Evolutionary conservation across 2,329 filamentous ascomycete species (phyloP).

Genomic region (Harringtonia lauricola): DNA sequence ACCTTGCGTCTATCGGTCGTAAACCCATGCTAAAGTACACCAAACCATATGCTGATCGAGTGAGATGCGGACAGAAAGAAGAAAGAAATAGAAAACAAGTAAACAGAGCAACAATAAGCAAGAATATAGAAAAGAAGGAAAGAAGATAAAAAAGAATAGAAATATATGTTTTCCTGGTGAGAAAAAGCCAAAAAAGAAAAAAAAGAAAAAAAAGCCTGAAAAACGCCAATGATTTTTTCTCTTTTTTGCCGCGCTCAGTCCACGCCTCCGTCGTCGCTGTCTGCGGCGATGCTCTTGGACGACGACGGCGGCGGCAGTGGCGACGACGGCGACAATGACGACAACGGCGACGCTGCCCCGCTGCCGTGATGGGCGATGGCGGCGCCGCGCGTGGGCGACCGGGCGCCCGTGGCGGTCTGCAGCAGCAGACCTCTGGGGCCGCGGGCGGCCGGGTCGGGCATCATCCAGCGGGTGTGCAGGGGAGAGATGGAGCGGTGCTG

Average conservation of each 20-base stretch:
- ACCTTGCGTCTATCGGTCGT: too few species aligned
- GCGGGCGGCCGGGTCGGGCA: conserved; percentile 5
- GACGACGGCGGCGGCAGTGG: not conserved
- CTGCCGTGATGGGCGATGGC: too few species aligned
- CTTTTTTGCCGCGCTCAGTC: not conserved
- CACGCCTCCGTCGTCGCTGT: conserved; percentile 3
- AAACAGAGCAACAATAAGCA: too few species aligned
- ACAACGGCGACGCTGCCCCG: too few species aligned
- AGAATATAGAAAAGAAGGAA: not conserved
- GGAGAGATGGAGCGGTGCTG: conserved; percentile 4
- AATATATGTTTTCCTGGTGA: not conserved
- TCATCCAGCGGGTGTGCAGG: conserved; percentile 9
- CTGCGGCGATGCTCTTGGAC: not conserved
- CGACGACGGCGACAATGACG: too few species aligned
- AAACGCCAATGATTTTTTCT: not conserved
- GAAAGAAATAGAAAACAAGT: too few species aligned
- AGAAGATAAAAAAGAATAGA: not conserved
- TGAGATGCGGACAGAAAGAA: too few species aligned
- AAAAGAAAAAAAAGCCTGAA: not conserved
- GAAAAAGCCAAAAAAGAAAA: not conserved
- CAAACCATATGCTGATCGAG: too few species aligned
- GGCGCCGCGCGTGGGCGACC: too few species aligned
- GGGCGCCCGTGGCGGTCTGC: not conserved
- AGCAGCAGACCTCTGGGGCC: conserved; percentile 8
- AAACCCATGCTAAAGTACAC: too few species aligned